These are phyloP conservation scores for Chlorella ohadii DNA, from an alignment of 139 green algal species.

Conservation along the genomic window DNA sequence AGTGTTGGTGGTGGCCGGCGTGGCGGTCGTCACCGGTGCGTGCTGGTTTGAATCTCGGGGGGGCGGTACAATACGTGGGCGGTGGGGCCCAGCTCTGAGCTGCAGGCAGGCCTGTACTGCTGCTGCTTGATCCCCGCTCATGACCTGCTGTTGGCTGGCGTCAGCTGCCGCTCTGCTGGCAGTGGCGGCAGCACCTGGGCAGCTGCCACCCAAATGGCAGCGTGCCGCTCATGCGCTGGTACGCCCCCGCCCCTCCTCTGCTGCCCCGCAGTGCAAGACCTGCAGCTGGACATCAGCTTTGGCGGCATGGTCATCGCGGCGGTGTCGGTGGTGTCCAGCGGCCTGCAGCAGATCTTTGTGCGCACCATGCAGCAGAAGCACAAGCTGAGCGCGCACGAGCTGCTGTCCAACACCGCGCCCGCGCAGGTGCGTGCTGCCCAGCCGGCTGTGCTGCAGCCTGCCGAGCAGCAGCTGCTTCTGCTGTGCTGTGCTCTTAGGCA, in stretches of 20 bases:
- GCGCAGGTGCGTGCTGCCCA: conserved; percentile 61
- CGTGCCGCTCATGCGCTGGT: not conserved
- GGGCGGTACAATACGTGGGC: no score
- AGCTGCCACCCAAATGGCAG: not conserved
- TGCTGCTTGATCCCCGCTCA: no score
- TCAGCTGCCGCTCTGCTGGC: no score
- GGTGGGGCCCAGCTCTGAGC: no score
- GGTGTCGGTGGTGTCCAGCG: conserved; percentile 81
- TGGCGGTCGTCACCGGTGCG: conserved; percentile 70
- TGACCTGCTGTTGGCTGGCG: no score
- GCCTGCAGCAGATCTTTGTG: conserved; percentile 95
- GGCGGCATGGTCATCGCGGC: conserved; percentile 81
- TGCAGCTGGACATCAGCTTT: conserved; percentile 65
- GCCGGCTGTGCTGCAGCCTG: not conserved
- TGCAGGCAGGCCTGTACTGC: no score
- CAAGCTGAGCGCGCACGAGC: conserved; percentile 80
- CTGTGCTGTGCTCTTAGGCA: no score
- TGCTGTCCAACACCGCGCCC: conserved; percentile 88
- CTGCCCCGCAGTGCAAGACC: conserved; percentile 76
- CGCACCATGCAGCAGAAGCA: conserved; percentile 86
- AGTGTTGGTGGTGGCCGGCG: conserved; percentile 77
- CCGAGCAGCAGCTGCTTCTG: no score
- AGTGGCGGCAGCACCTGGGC: no score
- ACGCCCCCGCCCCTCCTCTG: not conserved
- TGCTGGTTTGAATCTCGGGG: not conserved